Evolutionary conservation across 768 basidiomycete genomes (phyloP), one percentile per base, ranked within the genome.

Genomic region (Hortiboletus flavorubellus): DNA sequence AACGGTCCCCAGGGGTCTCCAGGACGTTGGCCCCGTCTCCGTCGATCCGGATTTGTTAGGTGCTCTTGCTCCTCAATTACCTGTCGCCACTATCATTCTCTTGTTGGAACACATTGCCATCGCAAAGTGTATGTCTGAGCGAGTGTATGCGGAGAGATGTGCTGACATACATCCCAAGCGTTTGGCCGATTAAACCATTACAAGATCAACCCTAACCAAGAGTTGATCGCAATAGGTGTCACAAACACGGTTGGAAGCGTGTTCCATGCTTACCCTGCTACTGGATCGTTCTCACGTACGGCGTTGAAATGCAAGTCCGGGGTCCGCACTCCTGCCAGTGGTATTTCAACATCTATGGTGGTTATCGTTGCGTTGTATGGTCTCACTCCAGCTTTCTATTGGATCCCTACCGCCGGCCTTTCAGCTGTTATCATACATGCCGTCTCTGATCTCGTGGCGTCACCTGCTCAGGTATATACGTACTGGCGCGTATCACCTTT

Each of bases 271-370:
- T 98, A 97, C 70, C 95, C 97, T 9, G 92, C 96, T 0, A 99
- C 97, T 12, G 97, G 97, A 2, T 98, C 95, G 1, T 99, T 99
- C 81, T 97, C 95, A 38, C 90, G 97, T n/a, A 91, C 94, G 3
- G 97, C 97, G 2, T 77, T 99, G 67, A 94, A 97, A 73, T 85
- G 91, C 31, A 98, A 96, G 72, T 95, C 92, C 0, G 97, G 97
- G 46, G 96, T 98, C n/a, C 84, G 96, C 49, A 98, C 97, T 3
- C 97, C 97, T 8, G 79, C 87, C 10, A 93, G 91, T 11, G 97
- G 97, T 53, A 79, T 94, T 54, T 68, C 89, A 61, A 89, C 93
- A 21, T 87, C 91, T 29, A 69, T 96, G 37, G 86, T 95, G 43
- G 96, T 98, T 61, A 80, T 98, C 53, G 87, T 98, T 55, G 93